Base-by-base conservation (phyloP, 129 eudicot species). In the Rutidosis leptorrhynchoides region DNA sequence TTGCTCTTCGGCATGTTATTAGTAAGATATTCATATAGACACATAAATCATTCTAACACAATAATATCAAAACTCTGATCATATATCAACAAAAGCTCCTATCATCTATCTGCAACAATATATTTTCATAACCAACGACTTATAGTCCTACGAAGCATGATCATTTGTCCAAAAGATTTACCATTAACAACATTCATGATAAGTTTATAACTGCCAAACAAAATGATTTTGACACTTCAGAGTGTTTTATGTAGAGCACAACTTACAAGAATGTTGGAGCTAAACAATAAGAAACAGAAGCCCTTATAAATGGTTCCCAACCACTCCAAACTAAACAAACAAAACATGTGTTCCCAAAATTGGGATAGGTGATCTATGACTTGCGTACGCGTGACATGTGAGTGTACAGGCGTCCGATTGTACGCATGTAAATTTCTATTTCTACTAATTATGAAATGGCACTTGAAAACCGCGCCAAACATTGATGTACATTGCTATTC, bases 131-230 rank as follows among this genome's bases (percentile, higher is more conserved):
- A 16, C 27, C n/a, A 42, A 64, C 56, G 22, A 28, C 4, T 58
- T 21, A 7, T 21, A 14, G 48, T 42, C 17, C 35, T 23, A 26
- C 17, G 14, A 58, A 58, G 64, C 54, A 64, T 60, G 65, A n/a
- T 64, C 55, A 64, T 64, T 20, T 24, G 35, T 46, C 69, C 45
- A 64, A 64, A 42, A 23, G 69, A 45, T 42, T 42, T 30, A 42
- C 56, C 24, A 14, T 12, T 24, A 23, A 46, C 70, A 27, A 27
- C 25, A 5, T 24, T 46, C 40, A n/a, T n/a, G n/a, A n/a, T n/a
- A n/a, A n/a, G n/a, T n/a, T n/a, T n/a, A n/a, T n/a, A n/a, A n/a
- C n/a, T n/a, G n/a, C n/a, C n/a, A n/a, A n/a, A 16, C 48, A 51
- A 19, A 3, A 23, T 52, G 62, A 3, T 52, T 55, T 22, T 5